Evolutionary conservation across 2,329 filamentous ascomycete genomes (phyloP).

Genomic region (Chrysoporthe deuterocubensis): DNA sequence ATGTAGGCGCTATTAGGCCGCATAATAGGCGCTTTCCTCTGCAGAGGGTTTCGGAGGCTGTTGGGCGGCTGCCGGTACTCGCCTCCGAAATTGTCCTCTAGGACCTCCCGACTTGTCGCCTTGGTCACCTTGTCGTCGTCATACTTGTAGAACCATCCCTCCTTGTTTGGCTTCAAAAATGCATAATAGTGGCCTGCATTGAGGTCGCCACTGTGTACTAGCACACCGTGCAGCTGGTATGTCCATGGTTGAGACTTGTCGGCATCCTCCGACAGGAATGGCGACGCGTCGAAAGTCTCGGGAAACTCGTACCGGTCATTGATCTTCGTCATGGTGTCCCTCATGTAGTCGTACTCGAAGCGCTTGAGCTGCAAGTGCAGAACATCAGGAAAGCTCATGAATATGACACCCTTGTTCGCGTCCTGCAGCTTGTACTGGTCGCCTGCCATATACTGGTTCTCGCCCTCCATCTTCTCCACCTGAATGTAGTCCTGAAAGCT

Average conservation of each 20-base stretch:
- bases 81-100: conserved; percentile 96
- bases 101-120: conserved; percentile 84
- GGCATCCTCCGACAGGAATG: conserved; percentile 84
- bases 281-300: conserved; percentile 79
- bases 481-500: conserved; percentile 97
- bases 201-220: conserved; percentile 94
- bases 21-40: conserved; percentile 63
- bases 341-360: conserved; percentile 96
- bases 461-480: conserved; percentile 94
- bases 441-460: conserved; percentile 96
- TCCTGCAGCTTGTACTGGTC: conserved; percentile 92
- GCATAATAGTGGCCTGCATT: conserved; percentile 99
- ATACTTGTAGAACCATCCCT: conserved; percentile 95
- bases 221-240: conserved; percentile 91
- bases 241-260: conserved; percentile 88
- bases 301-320: conserved; percentile 92
- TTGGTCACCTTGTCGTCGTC: conserved; percentile 98
- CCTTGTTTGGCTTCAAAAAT: conserved; percentile 90
- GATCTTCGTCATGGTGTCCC: conserved; percentile 98
- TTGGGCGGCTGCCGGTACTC: conserved; percentile 67
- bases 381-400: conserved; percentile 91
- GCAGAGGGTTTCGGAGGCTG: conserved; percentile 49
- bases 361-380: conserved; percentile 94
- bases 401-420: conserved; percentile 97
- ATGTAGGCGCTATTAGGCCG: conserved; percentile 91